Base-by-base conservation (phyloP, 805 yeast genomes). In the Teunomyces funiuensis region DNA sequence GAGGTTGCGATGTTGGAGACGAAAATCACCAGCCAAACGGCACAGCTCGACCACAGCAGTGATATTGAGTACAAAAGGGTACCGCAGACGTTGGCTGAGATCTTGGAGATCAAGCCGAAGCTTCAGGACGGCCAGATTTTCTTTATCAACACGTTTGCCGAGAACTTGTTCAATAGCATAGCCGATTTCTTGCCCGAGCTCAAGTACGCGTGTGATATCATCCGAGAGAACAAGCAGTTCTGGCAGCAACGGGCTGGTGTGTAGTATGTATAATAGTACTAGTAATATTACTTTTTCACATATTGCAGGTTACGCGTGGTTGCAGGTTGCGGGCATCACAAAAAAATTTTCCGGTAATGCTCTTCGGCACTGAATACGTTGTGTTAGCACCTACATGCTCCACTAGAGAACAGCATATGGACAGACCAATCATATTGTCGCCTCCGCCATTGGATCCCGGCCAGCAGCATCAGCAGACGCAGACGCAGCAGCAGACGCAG, bases 131-230 rank as follows among this genome's bases (percentile, higher is more conserved):
- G 90, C 13, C 97, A 90, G 65, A 62, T 87, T 23, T 88, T 87
- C 57, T 90, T 90, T 70, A 88, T 89, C 44, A 73, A 78, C 52
- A 76, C 87, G 13, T 90, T 87, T 71, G 97, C 96, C 4, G 79
- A 70, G 46, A 82, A 82, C 41, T 79, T 89, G 58, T 91, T 91
- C 63, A 63, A 66, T 33, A 82, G 80, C 50, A 76, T 88, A 16
- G 74, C 79, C 16, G 71, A 70, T 19, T 72, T 77, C 8, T 70
- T 88, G 23, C 89, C 88, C 2, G 78, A 79, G 41, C 69, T 84
- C 50, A 54, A 61, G 36, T 87, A 78, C 57, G 69, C 87, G 31
- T 60, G 72, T 14, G 76, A 74, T 5, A 76, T 81, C 29, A 70
- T 85, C 20, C 52, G 60, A 33, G 66, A 69, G 28, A 85, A 85